phyloP scores from a whole-genome alignment of 805 yeast genomes.

The Suhomyces pyralidae region DNA sequence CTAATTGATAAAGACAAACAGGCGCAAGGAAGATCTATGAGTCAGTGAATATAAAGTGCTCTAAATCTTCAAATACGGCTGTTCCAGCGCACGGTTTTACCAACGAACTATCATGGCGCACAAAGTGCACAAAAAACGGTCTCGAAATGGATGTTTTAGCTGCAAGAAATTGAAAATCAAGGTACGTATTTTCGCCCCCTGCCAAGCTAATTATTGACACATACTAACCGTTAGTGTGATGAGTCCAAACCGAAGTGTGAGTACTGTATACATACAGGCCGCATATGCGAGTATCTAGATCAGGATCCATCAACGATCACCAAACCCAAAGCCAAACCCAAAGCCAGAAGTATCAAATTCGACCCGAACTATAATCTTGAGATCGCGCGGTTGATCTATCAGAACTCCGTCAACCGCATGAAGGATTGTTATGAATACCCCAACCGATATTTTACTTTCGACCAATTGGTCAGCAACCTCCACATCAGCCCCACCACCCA shows the following conservation, averaged over 20 bases:
- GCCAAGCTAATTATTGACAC: constrained; percentile 10
- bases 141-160: constrained; percentile 29
- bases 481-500: constrained; percentile 16
- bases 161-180: constrained; percentile 31
- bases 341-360: not conserved
- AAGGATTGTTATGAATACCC: not conserved
- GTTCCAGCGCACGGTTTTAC: not conserved
- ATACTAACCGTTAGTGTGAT: constrained; percentile 21
- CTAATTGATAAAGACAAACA: not conserved
- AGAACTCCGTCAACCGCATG: not conserved
- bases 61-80: not conserved
- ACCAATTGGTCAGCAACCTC: constrained; percentile 1
- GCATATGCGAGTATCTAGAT: constrained; percentile 23
- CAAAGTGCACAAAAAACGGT: constrained; percentile 4
- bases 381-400: not conserved
- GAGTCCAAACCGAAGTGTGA: constrained; percentile 32
- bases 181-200: constrained; percentile 17
- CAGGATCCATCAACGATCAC: not conserved
- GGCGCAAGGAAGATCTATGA: not conserved
- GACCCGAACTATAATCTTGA: not conserved
- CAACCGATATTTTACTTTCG: not conserved
- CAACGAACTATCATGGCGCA: not conserved
- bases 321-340: not conserved
- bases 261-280: constrained; percentile 27
- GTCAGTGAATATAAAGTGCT: not conserved